These are phyloP conservation scores for Metschnikowia noctiluminum DNA, from an alignment of 805 yeast genomes.

Conservation along the genomic window DNA sequence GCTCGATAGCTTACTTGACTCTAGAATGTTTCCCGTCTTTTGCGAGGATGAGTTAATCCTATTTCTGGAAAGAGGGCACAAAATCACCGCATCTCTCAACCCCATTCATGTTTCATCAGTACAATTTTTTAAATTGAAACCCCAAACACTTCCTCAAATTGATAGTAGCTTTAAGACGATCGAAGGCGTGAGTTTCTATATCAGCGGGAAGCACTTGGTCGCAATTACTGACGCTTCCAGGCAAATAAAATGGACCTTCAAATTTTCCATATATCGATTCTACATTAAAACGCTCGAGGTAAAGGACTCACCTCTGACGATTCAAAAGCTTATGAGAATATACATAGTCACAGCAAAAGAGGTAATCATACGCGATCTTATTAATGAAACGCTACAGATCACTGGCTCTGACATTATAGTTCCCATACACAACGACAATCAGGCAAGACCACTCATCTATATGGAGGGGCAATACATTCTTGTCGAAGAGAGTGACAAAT, in stretches of 20 bases:
- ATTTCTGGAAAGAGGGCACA: conserved; percentile 2
- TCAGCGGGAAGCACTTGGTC: not conserved
- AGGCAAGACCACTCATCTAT: conserved; percentile 13
- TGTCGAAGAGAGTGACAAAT: conserved; percentile 11
- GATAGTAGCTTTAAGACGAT: not conserved
- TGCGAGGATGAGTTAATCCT: not conserved
- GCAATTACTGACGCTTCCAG: not conserved
- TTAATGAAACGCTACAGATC: not conserved
- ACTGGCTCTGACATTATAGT: conserved; percentile 1
- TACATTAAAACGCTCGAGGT: not conserved
- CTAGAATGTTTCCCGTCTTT: not conserved
- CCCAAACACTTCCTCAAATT: not conserved
- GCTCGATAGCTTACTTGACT: not conserved
- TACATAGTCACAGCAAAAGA: conserved; percentile 8
- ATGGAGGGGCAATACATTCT: conserved; percentile 7
- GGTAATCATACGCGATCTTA: conserved; percentile 5
- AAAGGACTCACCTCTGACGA: not conserved
- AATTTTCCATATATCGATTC: conserved; percentile 1
- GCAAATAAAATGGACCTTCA: not conserved
- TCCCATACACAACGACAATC: conserved; percentile 14
- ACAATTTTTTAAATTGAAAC: not conserved
- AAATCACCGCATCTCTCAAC: not conserved
- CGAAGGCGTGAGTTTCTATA: not conserved
- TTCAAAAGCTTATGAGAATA: not conserved
- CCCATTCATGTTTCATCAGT: not conserved